Evolutionary conservation across 805 yeast species (phyloP), one percentile per base, ranked within the genome.

Genomic region (Schwanniomyces polymorphus): DNA sequence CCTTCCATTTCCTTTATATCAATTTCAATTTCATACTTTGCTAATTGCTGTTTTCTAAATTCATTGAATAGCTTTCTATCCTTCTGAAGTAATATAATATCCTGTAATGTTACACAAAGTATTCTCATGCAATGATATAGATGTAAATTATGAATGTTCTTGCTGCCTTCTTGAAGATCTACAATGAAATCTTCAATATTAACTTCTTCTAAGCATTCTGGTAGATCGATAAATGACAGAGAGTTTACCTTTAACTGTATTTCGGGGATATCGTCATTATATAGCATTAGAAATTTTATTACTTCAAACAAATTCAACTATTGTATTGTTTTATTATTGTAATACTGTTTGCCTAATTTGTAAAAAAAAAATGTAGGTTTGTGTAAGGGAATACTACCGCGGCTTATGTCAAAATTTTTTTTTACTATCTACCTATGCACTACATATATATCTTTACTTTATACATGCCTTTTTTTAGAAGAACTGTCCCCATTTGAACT

Each of bases 161-260:
- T 71, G 29, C 62, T 46, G 14, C 56, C 58, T 46, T 64, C 56
- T 23, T 57, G 44, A 10, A 72, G 49, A 46, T 71, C 76, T 45
- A 65, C 61, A 16, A 59, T 59, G n/a, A 73, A 53, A 33, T 72
- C 76, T 25, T 60, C 62, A 16, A 66, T 46, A 29, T 54, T 50
- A 17, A 70, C 66, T 40, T 70, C 76, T 5, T 62, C 68, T 6
- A 69, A 52, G 38, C 59, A 53, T 23, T 42, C 47, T 2, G 78
- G 77, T 26, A 63, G 75, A 53, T 73, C 77, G 31, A 63, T 68
- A 56, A 73, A 72, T 14, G 78, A 71, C 52, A 70, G 72, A 41
- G 59, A 65, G 5, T 66, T 60, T 17, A 62, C 61, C 46, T 72
- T 72, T 49, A 72, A 63, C 40, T 71, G 74, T 23, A 72, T 58